Base-by-base conservation (phyloP, 768 basidiomycete genomes). In the Russula sp. region DNA sequence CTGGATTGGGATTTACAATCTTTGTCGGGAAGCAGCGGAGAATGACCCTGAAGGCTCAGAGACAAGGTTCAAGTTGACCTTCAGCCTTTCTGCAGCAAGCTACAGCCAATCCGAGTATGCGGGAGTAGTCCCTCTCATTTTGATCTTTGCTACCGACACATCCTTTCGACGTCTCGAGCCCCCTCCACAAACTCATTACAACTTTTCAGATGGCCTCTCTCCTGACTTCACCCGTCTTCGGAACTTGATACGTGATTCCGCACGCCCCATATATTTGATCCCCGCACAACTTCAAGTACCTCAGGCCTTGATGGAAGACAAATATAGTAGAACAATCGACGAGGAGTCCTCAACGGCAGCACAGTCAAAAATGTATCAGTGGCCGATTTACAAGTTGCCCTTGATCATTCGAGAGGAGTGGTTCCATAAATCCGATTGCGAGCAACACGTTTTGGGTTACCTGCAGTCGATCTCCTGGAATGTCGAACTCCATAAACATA, bases 1-100 rank as follows among this genome's bases (percentile, higher is more conserved):
- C 53, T 63, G 62, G 62, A 13, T 63, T 6, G n/a, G 6, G 14
- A 58, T 63, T 8, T 63, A 63, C 31, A 9, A 58, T 14, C 51
- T 63, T 51, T 63, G 56, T 44, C 51, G 44, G 13, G 27, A 7
- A 13, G 49, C 34, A 3, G 13, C 32, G 34, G 8, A 13, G 5
- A 13, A 8, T n/a, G 31, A 37, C 42, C 20, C 18, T 39, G 39
- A 45, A 47, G 57, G 27, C 16, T 37, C 9, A 44, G 58, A 34
- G 35, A 54, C 9, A 35, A 63, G 51, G 35, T 53, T 42, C 27
- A 27, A 27, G 27, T 27, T 27, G 27, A 27, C 27, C 27, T 27
- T 27, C 27, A 27, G 27, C 27, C 51, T 63, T 32, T 47, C 62
- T 9, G 56, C 57, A 1, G 51, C 35, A 5, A 52, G 35, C 4